phyloP scores from a whole-genome alignment of 441 rosid species.

The Metrosideros polymorpha region DNA sequence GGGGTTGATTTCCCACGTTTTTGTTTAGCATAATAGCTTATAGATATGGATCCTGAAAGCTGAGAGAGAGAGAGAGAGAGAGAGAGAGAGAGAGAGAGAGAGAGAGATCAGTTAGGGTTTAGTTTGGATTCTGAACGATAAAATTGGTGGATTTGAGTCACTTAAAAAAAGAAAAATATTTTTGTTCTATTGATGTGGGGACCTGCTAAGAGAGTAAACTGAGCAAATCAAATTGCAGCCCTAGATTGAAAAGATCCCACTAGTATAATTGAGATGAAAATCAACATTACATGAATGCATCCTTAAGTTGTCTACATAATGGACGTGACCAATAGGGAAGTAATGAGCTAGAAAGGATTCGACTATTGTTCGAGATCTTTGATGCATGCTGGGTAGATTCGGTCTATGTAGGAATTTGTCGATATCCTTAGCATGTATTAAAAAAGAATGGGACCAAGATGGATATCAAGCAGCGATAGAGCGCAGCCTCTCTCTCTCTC shows the following conservation, averaged over 20 bases:
- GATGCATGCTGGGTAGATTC: neutral
- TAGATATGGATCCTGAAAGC: neutral
- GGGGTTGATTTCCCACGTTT: neutral
- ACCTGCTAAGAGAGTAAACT: neutral
- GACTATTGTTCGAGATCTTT: neutral
- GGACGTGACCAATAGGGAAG: neutral
- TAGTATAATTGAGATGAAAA: neutral
- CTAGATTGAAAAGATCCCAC: neutral
- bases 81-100: neutral
- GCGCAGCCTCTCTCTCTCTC: neutral
- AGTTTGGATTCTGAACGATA: neutral
- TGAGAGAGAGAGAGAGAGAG: neutral
- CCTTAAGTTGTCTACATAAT: neutral
- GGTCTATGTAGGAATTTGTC: neutral
- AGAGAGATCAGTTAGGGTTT: neutral
- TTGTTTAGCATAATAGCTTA: neutral
- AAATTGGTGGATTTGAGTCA: neutral
- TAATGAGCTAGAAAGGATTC: no score
- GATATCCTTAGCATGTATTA: neutral
- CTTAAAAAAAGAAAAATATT: neutral
- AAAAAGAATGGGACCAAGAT: neutral
- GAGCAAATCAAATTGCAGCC: neutral
- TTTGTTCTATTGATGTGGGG: neutral
- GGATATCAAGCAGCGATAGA: neutral
- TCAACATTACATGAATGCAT: neutral